Evolutionary conservation across 148 eudicot genomes (phyloP).

Genomic region (Rhododendron kiyosumense): DNA sequence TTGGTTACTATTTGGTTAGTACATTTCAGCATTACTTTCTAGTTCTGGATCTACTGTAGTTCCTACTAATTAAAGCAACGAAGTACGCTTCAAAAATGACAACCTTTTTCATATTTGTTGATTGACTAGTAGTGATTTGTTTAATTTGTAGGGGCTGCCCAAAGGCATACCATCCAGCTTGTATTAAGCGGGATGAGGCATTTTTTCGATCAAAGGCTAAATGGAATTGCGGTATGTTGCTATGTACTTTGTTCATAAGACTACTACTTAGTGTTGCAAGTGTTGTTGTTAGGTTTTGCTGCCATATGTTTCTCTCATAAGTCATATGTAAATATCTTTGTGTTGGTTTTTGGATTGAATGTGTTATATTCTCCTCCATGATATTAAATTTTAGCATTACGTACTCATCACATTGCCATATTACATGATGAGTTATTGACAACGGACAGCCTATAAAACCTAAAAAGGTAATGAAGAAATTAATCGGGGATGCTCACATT

Average conservation of each 20-base stretch:
- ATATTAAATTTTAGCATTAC: background rate
- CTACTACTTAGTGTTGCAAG: background rate
- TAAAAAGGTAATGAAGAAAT: background rate
- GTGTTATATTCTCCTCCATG: background rate
- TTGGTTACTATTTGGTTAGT: background rate
- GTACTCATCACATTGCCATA: background rate
- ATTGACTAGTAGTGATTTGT: background rate
- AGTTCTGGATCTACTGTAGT: background rate
- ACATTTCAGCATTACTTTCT: background rate
- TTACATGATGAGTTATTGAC: background rate
- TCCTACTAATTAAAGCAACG: background rate
- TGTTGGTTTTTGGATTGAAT: background rate
- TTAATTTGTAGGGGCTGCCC: constrained; percentile 62
- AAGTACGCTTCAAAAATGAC: background rate
- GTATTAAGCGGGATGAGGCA: constrained; percentile 84
- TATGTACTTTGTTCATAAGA: background rate
- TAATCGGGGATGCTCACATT: background rate
- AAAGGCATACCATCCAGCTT: constrained; percentile 90
- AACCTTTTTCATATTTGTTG: background rate
- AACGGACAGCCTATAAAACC: background rate
- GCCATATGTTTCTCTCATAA: background rate
- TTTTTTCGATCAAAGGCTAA: constrained; percentile 55
- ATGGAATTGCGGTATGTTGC: constrained; percentile 78
- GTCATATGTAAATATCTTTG: background rate
- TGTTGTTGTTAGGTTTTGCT: background rate